Conservation (phyloP, 2,329 filamentous ascomycete genomes). For the Clarireedia sp. region DNA sequence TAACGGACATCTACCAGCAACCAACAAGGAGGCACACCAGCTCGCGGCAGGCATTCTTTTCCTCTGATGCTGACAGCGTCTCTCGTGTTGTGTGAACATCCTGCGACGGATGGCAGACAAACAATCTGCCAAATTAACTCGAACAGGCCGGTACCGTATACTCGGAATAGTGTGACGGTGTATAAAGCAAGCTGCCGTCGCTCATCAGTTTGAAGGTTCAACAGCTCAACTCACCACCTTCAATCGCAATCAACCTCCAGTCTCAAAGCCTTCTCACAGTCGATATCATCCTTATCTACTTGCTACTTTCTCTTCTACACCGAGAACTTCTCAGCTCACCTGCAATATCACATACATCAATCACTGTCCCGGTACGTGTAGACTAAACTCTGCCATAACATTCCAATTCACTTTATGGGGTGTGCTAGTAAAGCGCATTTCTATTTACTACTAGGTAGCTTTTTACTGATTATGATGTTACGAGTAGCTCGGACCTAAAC, state of each 20-base stretch:
- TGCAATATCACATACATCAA: not conserved
- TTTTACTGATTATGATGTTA: not conserved
- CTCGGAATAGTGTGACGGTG: slow-evolving; percentile 27
- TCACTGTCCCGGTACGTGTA: slow-evolving; percentile 4
- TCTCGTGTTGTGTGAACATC: slow-evolving; percentile 13
- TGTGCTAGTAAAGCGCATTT: not conserved
- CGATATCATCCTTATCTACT: not conserved
- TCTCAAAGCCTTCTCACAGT: not conserved
- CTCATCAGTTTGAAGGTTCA: slow-evolving; percentile 15
- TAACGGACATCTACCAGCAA: slow-evolving; percentile 12
- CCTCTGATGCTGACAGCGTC: slow-evolving; percentile 7
- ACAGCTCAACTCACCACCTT: slow-evolving; percentile 10
- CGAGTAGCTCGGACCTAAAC: too few relatives aligned
- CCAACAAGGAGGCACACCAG: slow-evolving; percentile 22
- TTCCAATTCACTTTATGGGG: too few relatives aligned
- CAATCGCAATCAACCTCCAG: not conserved
- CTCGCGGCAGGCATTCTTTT: slow-evolving; percentile 15
- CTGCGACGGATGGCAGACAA: slow-evolving; percentile 22
- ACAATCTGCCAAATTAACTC: slow-evolving; percentile 24
- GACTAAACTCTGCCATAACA: too few relatives aligned
- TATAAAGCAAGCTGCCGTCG: slow-evolving; percentile 27
- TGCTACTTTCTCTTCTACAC: not conserved
- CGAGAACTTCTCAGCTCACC: not conserved
- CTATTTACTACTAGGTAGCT: not conserved
- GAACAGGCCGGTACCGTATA: slow-evolving; percentile 21